phyloP scores from a whole-genome alignment of 2,329 filamentous ascomycete species.

The Magnaporthiopsis poae region DNA sequence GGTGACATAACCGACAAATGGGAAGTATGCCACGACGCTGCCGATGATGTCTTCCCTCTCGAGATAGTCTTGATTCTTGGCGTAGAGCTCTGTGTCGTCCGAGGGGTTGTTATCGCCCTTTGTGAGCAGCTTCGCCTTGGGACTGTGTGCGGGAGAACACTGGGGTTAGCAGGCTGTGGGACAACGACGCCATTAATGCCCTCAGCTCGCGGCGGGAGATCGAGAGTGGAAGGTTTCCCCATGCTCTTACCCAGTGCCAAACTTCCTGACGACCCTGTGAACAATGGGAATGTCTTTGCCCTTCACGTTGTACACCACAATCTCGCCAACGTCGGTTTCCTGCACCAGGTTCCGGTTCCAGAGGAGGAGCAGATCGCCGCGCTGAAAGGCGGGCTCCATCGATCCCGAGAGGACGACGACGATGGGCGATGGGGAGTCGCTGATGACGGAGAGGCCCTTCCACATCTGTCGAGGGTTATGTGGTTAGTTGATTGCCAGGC shows the following conservation, averaged over 20 bases:
- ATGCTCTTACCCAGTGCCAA: slow-evolving; percentile 43
- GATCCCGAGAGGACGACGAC: slow-evolving; percentile 76
- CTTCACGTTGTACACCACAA: slow-evolving; percentile 67
- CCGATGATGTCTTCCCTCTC: slow-evolving; percentile 85
- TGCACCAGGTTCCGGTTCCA: slow-evolving; percentile 61
- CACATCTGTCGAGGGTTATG: slow-evolving; percentile 46
- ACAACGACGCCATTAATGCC: not conserved
- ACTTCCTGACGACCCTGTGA: slow-evolving; percentile 75
- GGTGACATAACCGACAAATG: slow-evolving; percentile 92
- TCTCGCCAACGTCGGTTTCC: slow-evolving; percentile 39
- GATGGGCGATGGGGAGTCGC: slow-evolving; percentile 67
- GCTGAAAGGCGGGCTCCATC: slow-evolving; percentile 76
- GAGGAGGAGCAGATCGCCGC: slow-evolving; percentile 65
- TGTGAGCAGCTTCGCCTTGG: slow-evolving; percentile 66
- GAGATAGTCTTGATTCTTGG: slow-evolving; percentile 75
- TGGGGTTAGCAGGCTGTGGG: not conserved
- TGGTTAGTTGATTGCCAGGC: slow-evolving; percentile 10
- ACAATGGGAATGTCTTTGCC: slow-evolving; percentile 97
- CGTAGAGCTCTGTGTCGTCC: slow-evolving; percentile 80
- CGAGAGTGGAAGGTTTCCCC: slow-evolving; percentile 12
- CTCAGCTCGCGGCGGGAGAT: not conserved
- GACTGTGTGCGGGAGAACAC: slow-evolving; percentile 23
- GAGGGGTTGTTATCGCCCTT: slow-evolving; percentile 95
- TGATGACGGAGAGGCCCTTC: slow-evolving; percentile 75
- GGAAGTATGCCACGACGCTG: slow-evolving; percentile 78